Evolutionary conservation across 306 rosid species (phyloP).

Genomic region (Psophocarpus tetragonolobus): DNA sequence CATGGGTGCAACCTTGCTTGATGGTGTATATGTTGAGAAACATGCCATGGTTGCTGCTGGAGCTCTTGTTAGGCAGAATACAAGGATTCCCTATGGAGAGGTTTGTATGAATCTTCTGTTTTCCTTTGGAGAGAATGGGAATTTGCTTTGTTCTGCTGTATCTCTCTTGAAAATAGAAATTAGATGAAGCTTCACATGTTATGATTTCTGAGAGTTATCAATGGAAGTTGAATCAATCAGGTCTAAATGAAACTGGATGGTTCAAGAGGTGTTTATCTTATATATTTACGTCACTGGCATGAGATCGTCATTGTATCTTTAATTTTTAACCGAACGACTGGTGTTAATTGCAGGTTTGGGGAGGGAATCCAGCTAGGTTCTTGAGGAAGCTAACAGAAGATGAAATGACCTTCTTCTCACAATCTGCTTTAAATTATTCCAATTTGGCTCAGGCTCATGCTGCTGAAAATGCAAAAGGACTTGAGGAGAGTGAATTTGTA

Average conservation of each 20-base stretch:
- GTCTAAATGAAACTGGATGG: constrained; percentile 5
- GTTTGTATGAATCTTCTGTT: constrained; percentile 48
- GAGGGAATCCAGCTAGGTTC: constrained; percentile 95
- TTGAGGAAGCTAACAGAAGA: constrained; percentile 92
- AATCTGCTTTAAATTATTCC: constrained; percentile 83
- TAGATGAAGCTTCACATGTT: constrained; percentile 18
- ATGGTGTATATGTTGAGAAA: constrained; percentile 85
- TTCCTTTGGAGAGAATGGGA: not conserved
- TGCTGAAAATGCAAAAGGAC: constrained; percentile 75
- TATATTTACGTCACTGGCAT: not conserved
- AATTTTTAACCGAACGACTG: not conserved
- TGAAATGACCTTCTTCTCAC: constrained; percentile 85
- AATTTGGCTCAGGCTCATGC: constrained; percentile 93
- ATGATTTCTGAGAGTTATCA: not conserved
- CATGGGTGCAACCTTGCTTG: constrained; percentile 94
- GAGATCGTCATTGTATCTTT: not conserved
- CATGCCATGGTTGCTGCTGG: constrained; percentile 98
- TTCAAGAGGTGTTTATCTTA: constrained; percentile 22
- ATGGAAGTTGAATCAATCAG: not conserved
- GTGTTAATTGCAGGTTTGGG: constrained; percentile 75
- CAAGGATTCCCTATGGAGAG: constrained; percentile 94
- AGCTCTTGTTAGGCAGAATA: constrained; percentile 92
- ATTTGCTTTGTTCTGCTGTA: not conserved
- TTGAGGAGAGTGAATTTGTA: constrained; percentile 74
- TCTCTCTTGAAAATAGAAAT: not conserved